Evolutionary conservation across 148 eudicot species (phyloP), one percentile per base, ranked within the genome.

Genomic region (Cornus suecica): DNA sequence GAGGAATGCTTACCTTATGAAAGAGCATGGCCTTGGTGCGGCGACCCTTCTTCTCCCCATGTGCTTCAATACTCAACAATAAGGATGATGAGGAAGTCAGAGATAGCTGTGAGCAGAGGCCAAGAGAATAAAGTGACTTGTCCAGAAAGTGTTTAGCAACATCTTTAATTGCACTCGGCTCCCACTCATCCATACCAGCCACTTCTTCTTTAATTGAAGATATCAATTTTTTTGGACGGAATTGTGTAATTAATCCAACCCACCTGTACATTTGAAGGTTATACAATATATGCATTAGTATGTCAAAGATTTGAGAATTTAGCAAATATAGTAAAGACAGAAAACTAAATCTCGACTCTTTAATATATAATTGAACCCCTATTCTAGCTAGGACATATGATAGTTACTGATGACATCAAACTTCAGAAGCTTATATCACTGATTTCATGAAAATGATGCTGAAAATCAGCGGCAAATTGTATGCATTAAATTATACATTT

Each of bases 171-270:
- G 83, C 60, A 2, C 86, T 78, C 27, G 87, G 65, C 68, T 85
- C 89, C 85, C 79, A 76, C 32, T 84, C 90, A 48, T 86, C 90
- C 62, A 65, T 76, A 68, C 67, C 66, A 69, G 75, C 70, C 66
- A 87, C 20, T 63, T 93, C 91, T 48, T 86, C 81, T 85, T 88
- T 91, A 23, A 94, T 72, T 32, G 83, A 73, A 18, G 97, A 88
- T 73, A 94, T 73, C 83, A 94, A 66, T 74, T 91, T 90, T 83
- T 81, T 88, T 22, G 97, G 98, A 76, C 98, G 93, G 68, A 94
- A 42, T 56, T 94, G 94, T 29, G 89, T 93, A 70, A 80, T 81
- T 48, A 94, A 76, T 67, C 90, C 97, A 80, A 87, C 48, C 98
- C 97, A 90, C 97, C 98, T 94, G 68, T 61, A 63, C 73, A 77